Percentiles rank a stretch among this genome's conserved stretches.
Evolutionary conservation across 306 rosid genomes (phyloP).

Genomic region (Glycine soja): DNA sequence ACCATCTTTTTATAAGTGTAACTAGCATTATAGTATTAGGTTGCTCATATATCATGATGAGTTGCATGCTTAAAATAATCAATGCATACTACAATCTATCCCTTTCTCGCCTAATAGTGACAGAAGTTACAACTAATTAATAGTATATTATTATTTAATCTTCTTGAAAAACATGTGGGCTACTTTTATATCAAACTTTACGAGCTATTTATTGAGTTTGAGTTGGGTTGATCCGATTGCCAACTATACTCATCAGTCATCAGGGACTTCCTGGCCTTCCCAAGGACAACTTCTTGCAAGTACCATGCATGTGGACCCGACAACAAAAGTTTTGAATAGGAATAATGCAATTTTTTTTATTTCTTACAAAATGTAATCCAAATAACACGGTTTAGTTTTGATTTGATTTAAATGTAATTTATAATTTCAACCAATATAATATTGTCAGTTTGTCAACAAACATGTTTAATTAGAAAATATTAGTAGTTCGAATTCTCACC

Average conservation of each 20-base stretch:
- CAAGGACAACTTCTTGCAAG: background rate
- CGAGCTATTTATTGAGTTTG: background rate
- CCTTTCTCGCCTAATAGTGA: background rate
- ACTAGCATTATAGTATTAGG: slow-evolving; percentile 23
- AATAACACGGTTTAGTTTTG: background rate
- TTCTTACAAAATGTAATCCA: background rate
- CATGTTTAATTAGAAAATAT: too few species aligned
- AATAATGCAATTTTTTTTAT: background rate
- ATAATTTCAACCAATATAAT: background rate
- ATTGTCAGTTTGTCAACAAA: too few species aligned
- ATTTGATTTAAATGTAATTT: background rate
- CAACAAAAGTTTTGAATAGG: background rate
- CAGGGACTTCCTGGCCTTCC: background rate
- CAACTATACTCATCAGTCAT: background rate
- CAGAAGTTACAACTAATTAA: background rate
- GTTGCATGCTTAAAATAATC: slow-evolving; percentile 18
- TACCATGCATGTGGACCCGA: background rate
- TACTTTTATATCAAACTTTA: background rate
- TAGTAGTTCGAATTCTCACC: too few species aligned
- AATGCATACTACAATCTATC: background rate
- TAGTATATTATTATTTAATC: background rate
- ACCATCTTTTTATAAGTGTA: background rate
- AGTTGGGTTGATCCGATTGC: slow-evolving; percentile 14
- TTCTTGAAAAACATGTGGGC: background rate
- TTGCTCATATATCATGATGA: slow-evolving; percentile 1